phyloP scores from a whole-genome alignment of 1,284 basidiomycete genomes.

The Leccinum variabile region DNA sequence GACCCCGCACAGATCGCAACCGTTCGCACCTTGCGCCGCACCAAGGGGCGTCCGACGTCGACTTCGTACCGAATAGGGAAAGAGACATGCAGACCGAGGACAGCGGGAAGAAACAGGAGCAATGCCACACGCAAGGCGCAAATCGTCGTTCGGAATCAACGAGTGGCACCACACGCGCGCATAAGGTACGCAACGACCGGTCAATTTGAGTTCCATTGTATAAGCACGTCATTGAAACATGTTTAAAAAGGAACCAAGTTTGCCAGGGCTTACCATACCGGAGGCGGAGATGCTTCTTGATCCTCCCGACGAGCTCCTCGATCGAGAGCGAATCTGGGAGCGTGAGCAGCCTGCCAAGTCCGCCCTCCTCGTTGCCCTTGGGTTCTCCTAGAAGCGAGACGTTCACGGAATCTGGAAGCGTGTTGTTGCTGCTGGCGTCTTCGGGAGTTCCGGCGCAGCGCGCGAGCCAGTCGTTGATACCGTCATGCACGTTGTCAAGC shows the following conservation, averaged over 20 bases:
- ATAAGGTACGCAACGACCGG: neutral
- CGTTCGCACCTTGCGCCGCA: conserved; percentile 41
- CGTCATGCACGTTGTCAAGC: conserved; percentile 78
- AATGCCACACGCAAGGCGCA: conserved; percentile 3
- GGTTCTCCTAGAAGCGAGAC: conserved; percentile 43
- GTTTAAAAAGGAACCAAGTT: conserved; percentile 17
- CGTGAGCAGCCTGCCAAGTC: conserved; percentile 67
- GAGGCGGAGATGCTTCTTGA: conserved; percentile 71
- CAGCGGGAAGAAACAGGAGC: conserved; percentile 10
- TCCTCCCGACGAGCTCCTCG: conserved; percentile 56
- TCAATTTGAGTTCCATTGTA: conserved; percentile 2
- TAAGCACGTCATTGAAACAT: conserved; percentile 15
- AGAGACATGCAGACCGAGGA: conserved; percentile 5
- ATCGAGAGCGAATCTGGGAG: conserved; percentile 59
- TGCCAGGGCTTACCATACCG: conserved; percentile 50
- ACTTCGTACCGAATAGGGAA: conserved; percentile 47
- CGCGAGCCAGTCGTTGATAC: conserved; percentile 86
- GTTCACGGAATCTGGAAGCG: conserved; percentile 23
- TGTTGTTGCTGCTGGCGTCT: conserved; percentile 11
- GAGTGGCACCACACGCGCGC: neutral
- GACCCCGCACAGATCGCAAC: conserved; percentile 88
- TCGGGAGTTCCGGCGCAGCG: conserved; percentile 38
- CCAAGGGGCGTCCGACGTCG: conserved; percentile 65
- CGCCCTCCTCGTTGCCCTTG: conserved; percentile 47
- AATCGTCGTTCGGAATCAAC: conserved; percentile 23